Percentiles rank a stretch among this genome's conserved stretches.
These are phyloP conservation scores for Colletotrichum truncatum DNA, from an alignment of 2,329 filamentous ascomycete genomes.

Conservation along the genomic window DNA sequence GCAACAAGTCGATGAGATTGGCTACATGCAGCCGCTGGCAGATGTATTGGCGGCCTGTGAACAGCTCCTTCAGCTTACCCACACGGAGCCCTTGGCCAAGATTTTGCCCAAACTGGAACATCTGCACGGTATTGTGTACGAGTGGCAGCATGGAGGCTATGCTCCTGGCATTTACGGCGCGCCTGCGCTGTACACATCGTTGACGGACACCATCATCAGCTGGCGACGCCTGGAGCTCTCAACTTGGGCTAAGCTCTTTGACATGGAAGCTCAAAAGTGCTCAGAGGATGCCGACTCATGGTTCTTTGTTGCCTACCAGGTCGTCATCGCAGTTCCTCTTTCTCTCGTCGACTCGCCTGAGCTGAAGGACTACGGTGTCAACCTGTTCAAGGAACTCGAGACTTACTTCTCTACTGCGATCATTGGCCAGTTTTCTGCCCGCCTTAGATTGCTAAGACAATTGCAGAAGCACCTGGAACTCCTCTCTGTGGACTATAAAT, in stretches of 20 bases:
- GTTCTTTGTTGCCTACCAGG: constrained; percentile 98
- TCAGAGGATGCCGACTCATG: constrained; percentile 83
- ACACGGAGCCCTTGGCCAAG: constrained; percentile 86
- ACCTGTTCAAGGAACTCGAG: constrained; percentile 79
- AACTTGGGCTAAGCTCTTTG: constrained; percentile 90
- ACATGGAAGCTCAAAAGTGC: constrained; percentile 82
- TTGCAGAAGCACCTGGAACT: constrained; percentile 72
- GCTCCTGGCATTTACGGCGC: constrained; percentile 83
- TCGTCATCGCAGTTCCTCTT: constrained; percentile 79
- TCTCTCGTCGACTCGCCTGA: constrained; percentile 69
- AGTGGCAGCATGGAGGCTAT: constrained; percentile 91
- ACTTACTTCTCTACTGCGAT: constrained; percentile 82
- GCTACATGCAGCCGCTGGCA: constrained; percentile 77
- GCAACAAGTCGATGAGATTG: constrained; percentile 70
- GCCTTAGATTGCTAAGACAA: constrained; percentile 75
- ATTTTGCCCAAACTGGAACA: constrained; percentile 89
- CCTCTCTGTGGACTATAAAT: constrained; percentile 66
- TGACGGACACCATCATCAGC: constrained; percentile 83
- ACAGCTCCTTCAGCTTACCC: constrained; percentile 77
- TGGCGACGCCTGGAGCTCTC: constrained; percentile 93
- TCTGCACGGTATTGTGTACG: constrained; percentile 83
- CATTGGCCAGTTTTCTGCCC: constrained; percentile 80
- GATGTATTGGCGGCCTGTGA: constrained; percentile 82
- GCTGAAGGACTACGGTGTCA: constrained; percentile 70
- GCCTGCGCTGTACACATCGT: constrained; percentile 73